A percentile compares a stretch with the other conserved stretches of the same genome.
These are phyloP conservation scores for Amphibolis antarctica DNA, from an alignment of 106 monocot genomes.

Conservation along the genomic window DNA sequence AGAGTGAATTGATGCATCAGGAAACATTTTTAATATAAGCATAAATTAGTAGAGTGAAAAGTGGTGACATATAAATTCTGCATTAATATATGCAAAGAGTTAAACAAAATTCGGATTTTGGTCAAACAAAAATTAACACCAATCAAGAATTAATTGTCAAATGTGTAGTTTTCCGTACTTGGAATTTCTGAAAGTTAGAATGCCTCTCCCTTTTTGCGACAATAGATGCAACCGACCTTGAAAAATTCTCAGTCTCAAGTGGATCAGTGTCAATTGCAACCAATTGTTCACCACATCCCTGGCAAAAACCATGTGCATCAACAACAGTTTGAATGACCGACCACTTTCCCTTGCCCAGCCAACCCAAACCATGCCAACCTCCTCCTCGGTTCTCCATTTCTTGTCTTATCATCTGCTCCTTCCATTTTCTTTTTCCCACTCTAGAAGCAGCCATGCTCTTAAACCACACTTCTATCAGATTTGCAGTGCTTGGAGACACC, in stretches of 20 bases:
- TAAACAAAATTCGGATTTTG: too few species aligned
- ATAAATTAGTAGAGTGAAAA: too few species aligned
- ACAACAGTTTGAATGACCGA: constrained; percentile 20
- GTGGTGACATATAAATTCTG: too few species aligned
- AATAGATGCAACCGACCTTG: constrained; percentile 41
- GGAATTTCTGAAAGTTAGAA: constrained; percentile 57
- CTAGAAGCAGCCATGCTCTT: constrained; percentile 39
- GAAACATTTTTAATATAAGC: too few species aligned
- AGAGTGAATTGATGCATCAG: too few species aligned
- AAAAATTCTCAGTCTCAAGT: constrained; percentile 56
- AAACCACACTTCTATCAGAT: constrained; percentile 64
- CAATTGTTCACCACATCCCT: constrained; percentile 51
- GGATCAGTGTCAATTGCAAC: constrained; percentile 67
- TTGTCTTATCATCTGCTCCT: constrained; percentile 17
- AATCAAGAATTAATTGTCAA: background rate
- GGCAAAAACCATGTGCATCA: constrained; percentile 40
- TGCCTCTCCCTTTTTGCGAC: constrained; percentile 56
- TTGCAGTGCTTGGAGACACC: constrained; percentile 36
- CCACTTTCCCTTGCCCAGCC: constrained; percentile 82
- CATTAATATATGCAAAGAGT: too few species aligned
- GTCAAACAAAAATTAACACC: background rate
- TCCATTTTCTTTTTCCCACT: constrained; percentile 61
- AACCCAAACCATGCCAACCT: constrained; percentile 81
- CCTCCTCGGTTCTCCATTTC: constrained; percentile 57
- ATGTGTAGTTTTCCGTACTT: constrained; percentile 26